A percentile compares a stretch with the other conserved stretches of the same genome.
These are phyloP conservation scores for Naganishia vishniacii DNA, from an alignment of 768 basidiomycete genomes.

Conservation along the genomic window DNA sequence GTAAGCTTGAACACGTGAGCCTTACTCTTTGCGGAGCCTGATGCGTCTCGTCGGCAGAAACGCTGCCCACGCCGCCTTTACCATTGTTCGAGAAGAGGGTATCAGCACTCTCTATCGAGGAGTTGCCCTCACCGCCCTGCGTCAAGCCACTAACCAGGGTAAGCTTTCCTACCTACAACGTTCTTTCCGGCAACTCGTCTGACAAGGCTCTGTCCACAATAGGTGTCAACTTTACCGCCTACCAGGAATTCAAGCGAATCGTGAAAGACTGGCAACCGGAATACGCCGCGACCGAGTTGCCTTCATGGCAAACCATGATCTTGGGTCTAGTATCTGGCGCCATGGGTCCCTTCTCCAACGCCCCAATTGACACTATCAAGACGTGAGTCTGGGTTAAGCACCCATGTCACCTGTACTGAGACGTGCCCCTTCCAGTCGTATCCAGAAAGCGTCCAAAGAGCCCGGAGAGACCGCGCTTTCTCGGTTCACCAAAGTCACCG, in stretches of 20 bases:
- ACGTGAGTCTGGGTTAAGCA: conserved; percentile 53
- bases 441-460: conserved; percentile 73
- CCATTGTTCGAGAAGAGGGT: conserved; percentile 90
- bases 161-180: too few relatives aligned
- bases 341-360: conserved; percentile 97
- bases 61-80: conserved; percentile 92
- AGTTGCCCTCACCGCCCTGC: conserved; percentile 81
- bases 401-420: background rate
- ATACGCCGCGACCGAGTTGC: conserved; percentile 60
- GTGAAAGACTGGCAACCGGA: conserved; percentile 74
- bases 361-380: conserved; percentile 71
- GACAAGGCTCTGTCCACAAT: too few relatives aligned
- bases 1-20: conserved; percentile 18
- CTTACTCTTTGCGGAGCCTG: background rate
- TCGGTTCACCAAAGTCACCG: conserved; percentile 71
- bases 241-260: conserved; percentile 89
- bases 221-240: conserved; percentile 97
- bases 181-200: too few relatives aligned
- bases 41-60: conserved; percentile 52
- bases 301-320: conserved; percentile 90
- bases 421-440: conserved; percentile 52
- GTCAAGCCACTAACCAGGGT: conserved; percentile 99
- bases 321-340: conserved; percentile 95
- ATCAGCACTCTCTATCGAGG: conserved; percentile 78
- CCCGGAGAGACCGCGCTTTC: conserved; percentile 72